Percentiles rank a stretch among this genome's conserved stretches.
These are phyloP conservation scores for Annulohypoxylon maeteangense DNA, from an alignment of 495 filamentous ascomycete genomes.

Conservation along the genomic window DNA sequence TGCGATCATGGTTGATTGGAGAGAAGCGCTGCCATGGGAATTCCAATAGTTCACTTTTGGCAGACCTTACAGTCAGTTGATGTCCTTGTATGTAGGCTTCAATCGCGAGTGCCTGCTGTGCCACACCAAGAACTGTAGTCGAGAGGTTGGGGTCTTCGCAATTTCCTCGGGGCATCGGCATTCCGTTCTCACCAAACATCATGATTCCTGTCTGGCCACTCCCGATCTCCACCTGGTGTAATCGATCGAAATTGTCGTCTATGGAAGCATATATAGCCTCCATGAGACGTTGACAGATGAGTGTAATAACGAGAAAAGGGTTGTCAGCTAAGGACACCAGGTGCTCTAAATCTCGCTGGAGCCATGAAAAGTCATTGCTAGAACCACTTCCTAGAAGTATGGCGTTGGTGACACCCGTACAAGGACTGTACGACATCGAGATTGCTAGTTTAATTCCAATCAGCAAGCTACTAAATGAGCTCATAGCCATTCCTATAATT, in stretches of 20 bases:
- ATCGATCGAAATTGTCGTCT: slow-evolving; percentile 12
- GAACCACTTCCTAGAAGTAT: slow-evolving; percentile 9
- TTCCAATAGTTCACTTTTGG: slow-evolving; percentile 15
- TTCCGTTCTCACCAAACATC: slow-evolving; percentile 20
- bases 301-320: slow-evolving; percentile 14
- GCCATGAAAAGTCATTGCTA: slow-evolving; percentile 17
- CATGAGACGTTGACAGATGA: slow-evolving; percentile 23
- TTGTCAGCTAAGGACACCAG: slow-evolving; percentile 10
- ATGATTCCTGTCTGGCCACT: slow-evolving; percentile 30
- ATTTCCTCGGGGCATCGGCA: slow-evolving; percentile 22
- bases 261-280: slow-evolving; percentile 15
- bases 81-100: slow-evolving; percentile 22
- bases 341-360: slow-evolving; percentile 17
- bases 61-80: slow-evolving; percentile 3
- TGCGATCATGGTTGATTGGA: background rate
- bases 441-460: slow-evolving; percentile 14
- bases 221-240: slow-evolving; percentile 19
- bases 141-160: slow-evolving; percentile 20
- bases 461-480: slow-evolving; percentile 20
- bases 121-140: slow-evolving; percentile 12
- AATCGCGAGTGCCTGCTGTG: slow-evolving; percentile 18
- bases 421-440: slow-evolving; percentile 24
- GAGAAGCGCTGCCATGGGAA: slow-evolving; percentile 17
- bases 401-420: slow-evolving; percentile 3
- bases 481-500: slow-evolving; percentile 9